Evolutionary conservation across 1,139 yeast genomes (phyloP).

Genomic region (Protomyces lactucae-debilis): DNA sequence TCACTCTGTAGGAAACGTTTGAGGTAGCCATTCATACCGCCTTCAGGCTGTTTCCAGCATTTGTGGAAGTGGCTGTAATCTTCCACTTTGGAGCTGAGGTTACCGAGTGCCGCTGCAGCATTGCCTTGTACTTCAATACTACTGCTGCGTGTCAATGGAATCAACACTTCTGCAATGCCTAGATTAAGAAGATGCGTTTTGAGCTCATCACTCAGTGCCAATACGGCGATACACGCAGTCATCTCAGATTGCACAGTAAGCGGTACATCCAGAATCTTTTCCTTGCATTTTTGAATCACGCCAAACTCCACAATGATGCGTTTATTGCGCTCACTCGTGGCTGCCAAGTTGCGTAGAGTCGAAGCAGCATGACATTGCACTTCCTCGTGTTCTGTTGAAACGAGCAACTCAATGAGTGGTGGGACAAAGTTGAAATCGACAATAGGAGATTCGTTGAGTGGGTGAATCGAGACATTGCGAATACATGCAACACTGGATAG

Average conservation of each 20-base stretch:
- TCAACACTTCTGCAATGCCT: slow-evolving; percentile 79
- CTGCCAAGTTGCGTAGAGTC: slow-evolving; percentile 90
- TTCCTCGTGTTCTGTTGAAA: slow-evolving; percentile 84
- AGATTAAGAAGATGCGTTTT: slow-evolving; percentile 78
- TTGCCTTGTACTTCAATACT: slow-evolving; percentile 97
- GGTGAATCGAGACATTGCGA: slow-evolving; percentile 93
- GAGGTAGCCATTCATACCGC: slow-evolving; percentile 82
- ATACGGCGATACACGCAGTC: slow-evolving; percentile 93
- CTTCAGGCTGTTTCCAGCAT: slow-evolving; percentile 74
- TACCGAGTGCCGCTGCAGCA: slow-evolving; percentile 97
- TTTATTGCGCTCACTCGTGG: slow-evolving; percentile 88
- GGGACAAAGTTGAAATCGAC: slow-evolving; percentile 93
- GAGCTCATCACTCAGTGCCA: slow-evolving; percentile 92
- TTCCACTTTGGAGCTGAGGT: slow-evolving; percentile 80
- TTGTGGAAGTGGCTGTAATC: slow-evolving; percentile 75
- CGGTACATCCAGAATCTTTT: slow-evolving; percentile 76
- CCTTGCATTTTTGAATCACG: slow-evolving; percentile 90
- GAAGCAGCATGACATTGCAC: slow-evolving; percentile 97
- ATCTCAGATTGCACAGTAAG: slow-evolving; percentile 83
- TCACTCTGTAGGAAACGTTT: slow-evolving; percentile 73
- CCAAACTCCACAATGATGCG: slow-evolving; percentile 90
- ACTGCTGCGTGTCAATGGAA: slow-evolving; percentile 81
- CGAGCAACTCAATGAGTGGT: slow-evolving; percentile 80
- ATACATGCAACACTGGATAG: slow-evolving; percentile 97
- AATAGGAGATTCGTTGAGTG: slow-evolving; percentile 87